Evolutionary conservation across 805 yeast species (phyloP), one percentile per base, ranked within the genome.

Genomic region (Ogataea wickerhamii): DNA sequence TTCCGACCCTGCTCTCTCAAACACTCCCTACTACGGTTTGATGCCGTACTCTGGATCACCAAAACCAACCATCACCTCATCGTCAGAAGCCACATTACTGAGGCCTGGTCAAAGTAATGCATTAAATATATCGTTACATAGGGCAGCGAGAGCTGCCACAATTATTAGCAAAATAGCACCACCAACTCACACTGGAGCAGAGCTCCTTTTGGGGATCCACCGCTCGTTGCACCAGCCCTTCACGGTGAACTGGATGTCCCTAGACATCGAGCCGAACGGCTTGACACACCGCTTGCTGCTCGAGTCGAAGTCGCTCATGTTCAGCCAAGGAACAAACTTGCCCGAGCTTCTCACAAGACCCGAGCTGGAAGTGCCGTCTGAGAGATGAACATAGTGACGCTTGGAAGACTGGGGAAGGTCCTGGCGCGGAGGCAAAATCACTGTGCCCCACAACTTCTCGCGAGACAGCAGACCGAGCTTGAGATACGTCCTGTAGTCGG

Each of bases 381-480:
- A 35, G 23, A 31, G 20, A 18, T 14, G 5, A 13, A 49, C 31
- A 28, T 45, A 47, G 10, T 37, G 44, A 6, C 28, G 41, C 13
- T 43, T 43, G 4, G 38, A 20, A 6, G 28, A 32, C 24, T 14
- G 30, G 12, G 18, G 18, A 12, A 39, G 14, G 32, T 77, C 84
- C 2, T 45, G 40, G 30, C 82, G 60, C 18, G 82, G 80, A 4
- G 73, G 70, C 22, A 78, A 52, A 4, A 78, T 64, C 12, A 78
- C 78, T 35, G 64, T 66, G 25, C 66, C 63, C 80, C 80, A 76
- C 32, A 77, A 55, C 49, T 74, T 70, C 31, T 74, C 76, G 37
- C 76, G 60, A 3, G 76, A 65, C 13, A 65, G 39, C 6, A 64
- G 52, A 1, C 74, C 73, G 17, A 75, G 47, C 33, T 61, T 66